Evolutionary conservation across 805 yeast species (phyloP).

Genomic region (Spathaspora boniae): DNA sequence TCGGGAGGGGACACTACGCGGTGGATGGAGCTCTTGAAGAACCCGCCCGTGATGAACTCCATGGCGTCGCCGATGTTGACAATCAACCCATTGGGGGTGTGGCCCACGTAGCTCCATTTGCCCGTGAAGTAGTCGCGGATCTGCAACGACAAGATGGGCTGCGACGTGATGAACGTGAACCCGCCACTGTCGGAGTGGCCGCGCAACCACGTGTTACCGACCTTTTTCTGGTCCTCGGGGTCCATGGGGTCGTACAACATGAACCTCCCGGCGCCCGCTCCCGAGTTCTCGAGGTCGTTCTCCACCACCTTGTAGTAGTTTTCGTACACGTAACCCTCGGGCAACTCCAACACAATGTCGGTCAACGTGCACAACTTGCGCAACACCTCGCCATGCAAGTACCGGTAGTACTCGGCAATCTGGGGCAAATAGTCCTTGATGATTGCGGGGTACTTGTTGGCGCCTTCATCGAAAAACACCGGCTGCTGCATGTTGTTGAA

Average conservation of each 20-base stretch:
- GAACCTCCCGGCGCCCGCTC: constrained; percentile 28
- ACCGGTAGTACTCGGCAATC: constrained; percentile 20
- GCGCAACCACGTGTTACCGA: constrained; percentile 24
- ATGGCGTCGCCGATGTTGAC: constrained; percentile 29
- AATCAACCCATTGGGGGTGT: constrained; percentile 25
- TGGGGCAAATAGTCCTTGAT: constrained; percentile 21
- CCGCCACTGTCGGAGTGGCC: constrained; percentile 31
- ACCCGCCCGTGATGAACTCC: constrained; percentile 30
- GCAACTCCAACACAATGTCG: constrained; percentile 25
- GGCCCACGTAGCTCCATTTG: constrained; percentile 29
- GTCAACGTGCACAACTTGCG: constrained; percentile 22
- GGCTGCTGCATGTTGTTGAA: constrained; percentile 24
- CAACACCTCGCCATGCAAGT: constrained; percentile 19
- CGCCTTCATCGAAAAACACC: constrained; percentile 16
- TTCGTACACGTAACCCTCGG: constrained; percentile 27
- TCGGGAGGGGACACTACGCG: constrained; percentile 25
- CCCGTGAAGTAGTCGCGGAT: constrained; percentile 28
- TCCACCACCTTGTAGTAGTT: constrained; percentile 23
- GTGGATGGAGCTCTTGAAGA: constrained; percentile 24
- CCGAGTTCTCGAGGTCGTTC: constrained; percentile 21
- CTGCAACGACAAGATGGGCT: constrained; percentile 28
- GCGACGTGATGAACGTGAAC: constrained; percentile 29
- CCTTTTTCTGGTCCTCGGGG: constrained; percentile 21
- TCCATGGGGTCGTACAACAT: constrained; percentile 26
- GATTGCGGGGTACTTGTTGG: constrained; percentile 21